A percentile compares a stretch with the other conserved stretches of the same genome.
Evolutionary conservation across 495 filamentous ascomycete species (phyloP).

Genomic region (Talaromyces liani): DNA sequence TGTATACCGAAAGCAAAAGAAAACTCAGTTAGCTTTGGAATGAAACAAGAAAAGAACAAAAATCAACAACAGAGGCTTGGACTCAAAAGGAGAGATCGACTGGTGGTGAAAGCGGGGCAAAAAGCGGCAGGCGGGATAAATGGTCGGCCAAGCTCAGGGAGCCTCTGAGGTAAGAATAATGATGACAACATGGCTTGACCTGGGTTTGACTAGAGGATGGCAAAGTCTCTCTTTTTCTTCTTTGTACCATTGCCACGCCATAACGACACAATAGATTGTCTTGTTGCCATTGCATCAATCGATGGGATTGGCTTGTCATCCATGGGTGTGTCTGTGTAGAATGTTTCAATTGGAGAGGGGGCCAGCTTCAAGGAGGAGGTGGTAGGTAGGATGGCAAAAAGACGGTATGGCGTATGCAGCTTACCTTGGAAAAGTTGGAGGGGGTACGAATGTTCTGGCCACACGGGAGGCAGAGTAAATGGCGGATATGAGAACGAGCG

Average conservation of each 20-base stretch:
- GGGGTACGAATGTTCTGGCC: neutral
- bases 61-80: neutral
- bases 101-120: conserved; percentile 3
- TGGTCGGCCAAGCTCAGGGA: neutral
- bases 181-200: neutral
- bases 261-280: neutral
- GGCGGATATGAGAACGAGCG: neutral
- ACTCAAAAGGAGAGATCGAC: neutral
- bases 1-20: neutral
- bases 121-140: conserved; percentile 5
- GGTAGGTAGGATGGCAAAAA: neutral
- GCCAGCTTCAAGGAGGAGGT: neutral
- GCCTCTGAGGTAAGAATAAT: neutral
- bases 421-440: neutral
- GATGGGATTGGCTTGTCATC: neutral
- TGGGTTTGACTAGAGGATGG: neutral
- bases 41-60: neutral
- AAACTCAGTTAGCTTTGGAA: neutral
- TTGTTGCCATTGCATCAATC: neutral
- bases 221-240: neutral
- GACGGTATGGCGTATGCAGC: neutral
- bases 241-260: neutral
- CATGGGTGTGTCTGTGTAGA: neutral
- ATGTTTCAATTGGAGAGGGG: neutral
- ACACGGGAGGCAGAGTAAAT: neutral